A percentile compares a stretch with the other conserved stretches of the same genome.
Evolutionary conservation across 176 grass and related monocot genomes (phyloP).

Genomic region (Rhynchospora tenuis): DNA sequence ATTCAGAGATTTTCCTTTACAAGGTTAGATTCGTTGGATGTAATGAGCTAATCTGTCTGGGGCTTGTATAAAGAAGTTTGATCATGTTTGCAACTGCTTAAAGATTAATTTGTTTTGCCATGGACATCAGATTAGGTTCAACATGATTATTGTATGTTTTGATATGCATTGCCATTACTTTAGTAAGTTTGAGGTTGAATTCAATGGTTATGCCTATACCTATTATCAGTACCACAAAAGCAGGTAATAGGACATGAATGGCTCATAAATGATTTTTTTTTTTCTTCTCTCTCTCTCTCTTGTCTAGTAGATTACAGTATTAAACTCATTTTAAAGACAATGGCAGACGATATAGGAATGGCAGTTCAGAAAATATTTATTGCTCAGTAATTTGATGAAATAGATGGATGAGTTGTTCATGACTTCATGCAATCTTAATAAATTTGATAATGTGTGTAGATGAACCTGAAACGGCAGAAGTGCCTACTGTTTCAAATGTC

Average conservation of each 20-base stretch:
- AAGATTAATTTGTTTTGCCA: background rate
- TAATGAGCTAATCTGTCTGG: constrained; percentile 3
- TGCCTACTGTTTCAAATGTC: constrained; percentile 85
- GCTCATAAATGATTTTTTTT: background rate
- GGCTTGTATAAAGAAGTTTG: background rate
- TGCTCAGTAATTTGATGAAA: background rate
- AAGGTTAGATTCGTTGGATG: constrained; percentile 46
- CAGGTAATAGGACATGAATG: background rate
- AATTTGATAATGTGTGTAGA: constrained; percentile 30
- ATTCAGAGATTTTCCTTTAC: constrained; percentile 88
- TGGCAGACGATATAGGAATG: background rate
- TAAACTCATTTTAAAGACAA: background rate
- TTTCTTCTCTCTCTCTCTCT: background rate
- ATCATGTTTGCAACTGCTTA: background rate
- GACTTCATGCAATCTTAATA: background rate
- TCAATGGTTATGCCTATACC: background rate
- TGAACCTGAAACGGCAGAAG: constrained; percentile 58
- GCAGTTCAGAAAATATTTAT: background rate
- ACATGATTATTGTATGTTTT: background rate
- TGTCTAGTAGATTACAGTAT: background rate
- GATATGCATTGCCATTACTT: background rate
- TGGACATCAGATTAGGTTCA: background rate
- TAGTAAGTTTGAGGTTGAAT: background rate
- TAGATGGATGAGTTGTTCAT: background rate
- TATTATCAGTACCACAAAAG: background rate